Conservation (phyloP, 805 yeast species). For the Ogataea ganodermae region DNA sequence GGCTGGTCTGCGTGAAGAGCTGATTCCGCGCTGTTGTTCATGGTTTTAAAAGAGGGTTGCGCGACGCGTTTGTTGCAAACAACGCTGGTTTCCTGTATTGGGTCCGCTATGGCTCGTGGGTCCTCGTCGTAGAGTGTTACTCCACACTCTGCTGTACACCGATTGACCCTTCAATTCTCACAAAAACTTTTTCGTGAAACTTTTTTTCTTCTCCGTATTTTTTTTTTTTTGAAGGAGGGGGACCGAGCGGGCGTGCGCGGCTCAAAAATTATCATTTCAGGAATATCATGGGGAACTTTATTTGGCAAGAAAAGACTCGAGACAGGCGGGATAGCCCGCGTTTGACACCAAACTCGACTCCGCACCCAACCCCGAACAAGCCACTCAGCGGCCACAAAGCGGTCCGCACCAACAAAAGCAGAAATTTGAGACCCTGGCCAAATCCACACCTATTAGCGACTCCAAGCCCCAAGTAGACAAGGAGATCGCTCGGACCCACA, state of each 20-base stretch:
- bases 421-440: too few relatives aligned
- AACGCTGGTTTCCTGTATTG: not conserved
- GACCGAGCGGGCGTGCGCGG: not conserved
- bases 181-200: conserved; percentile 2
- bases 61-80: not conserved
- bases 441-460: too few relatives aligned
- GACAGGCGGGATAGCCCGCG: not conserved
- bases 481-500: too few relatives aligned
- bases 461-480: too few relatives aligned
- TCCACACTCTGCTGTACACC: conserved; percentile 2
- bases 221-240: not conserved
- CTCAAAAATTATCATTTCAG: not conserved
- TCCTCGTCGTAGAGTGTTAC: not conserved
- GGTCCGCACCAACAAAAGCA: too few relatives aligned
- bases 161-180: not conserved
- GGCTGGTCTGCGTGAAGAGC: not conserved
- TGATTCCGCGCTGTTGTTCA: conserved; percentile 1
- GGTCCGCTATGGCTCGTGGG: not conserved
- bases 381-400: too few relatives aligned
- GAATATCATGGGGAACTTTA: conserved; percentile 4
- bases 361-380: too few relatives aligned
- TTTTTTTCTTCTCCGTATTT: not conserved
- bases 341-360: too few relatives aligned
- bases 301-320: not conserved
- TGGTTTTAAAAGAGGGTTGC: too few relatives aligned